A percentile compares a stretch with the other conserved stretches of the same genome.
phyloP scores from a whole-genome alignment of 2,329 filamentous ascomycete genomes.

The Ceratocystiopsis sp. region DNA sequence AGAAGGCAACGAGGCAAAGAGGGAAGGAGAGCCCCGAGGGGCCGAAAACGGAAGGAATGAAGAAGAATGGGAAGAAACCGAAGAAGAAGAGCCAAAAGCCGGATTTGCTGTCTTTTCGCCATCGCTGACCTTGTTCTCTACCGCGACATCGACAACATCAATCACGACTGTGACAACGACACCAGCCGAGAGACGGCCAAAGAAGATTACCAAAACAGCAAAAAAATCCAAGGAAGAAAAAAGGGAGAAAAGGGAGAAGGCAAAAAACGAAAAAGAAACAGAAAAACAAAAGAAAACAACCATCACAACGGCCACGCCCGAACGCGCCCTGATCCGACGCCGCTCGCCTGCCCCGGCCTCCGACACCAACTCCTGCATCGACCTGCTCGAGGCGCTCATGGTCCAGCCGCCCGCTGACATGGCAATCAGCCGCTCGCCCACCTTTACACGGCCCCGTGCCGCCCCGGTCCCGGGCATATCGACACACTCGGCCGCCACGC shows the following conservation, averaged over 20 bases:
- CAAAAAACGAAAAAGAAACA: no score
- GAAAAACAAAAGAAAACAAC: no score
- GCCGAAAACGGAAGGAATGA: not conserved
- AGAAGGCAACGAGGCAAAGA: not conserved
- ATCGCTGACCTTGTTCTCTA: not conserved
- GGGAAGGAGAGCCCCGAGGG: not conserved
- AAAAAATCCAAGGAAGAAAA: not conserved
- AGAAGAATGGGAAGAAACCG: no score
- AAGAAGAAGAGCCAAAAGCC: no score
- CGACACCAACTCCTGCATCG: constrained; percentile 10
- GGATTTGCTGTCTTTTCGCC: not conserved
- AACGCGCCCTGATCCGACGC: no score
- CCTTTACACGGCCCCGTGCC: constrained; percentile 6
- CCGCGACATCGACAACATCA: not conserved
- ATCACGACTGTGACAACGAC: not conserved
- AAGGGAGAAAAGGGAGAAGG: no score
- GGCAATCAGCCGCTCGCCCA: not conserved
- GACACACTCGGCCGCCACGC: no score
- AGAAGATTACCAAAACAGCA: not conserved
- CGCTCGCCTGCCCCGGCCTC: not conserved
- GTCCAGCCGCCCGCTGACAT: not conserved
- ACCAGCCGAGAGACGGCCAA: no score
- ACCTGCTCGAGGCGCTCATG: constrained; percentile 15
- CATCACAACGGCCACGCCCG: no score
- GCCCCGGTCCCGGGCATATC: constrained; percentile 1